Base-by-base conservation (phyloP, 768 basidiomycete species). In the Lentinus brumalis region DNA sequence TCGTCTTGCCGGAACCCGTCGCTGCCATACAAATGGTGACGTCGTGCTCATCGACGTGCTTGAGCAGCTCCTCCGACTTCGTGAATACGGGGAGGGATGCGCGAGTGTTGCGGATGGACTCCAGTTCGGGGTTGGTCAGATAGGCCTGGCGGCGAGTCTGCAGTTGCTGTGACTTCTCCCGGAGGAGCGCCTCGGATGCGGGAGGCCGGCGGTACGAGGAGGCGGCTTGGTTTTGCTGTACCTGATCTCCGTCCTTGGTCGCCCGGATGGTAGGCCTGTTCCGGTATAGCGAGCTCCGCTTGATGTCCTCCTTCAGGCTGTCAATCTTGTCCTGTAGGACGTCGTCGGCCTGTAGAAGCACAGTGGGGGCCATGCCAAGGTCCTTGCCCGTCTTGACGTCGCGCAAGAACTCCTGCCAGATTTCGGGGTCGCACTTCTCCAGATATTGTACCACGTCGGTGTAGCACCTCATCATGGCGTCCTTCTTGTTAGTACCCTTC, bases 1-100 rank as follows among this genome's bases (percentile, higher is more conserved):
- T 97, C 7, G 94, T 96, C 77, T 97, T 97, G 1, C 95, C 94
- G 1, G 92, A 94, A 39, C 94, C 93, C 2, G 94, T 94, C 7
- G 90, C 85, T 50, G 93, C 93, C 88, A 94, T 90, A 66, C 89
- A 86, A 66, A 96, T 86, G 0, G 91, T 91, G 59, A 97, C 93
- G 14, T 94, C 91, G 73, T 96, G 86, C 32, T 83, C 75, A 18
- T 78, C 75, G 65, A 98, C 86, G 61, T 89, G 87, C 2, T 80
- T 70, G 53, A 96, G 70, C 44, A 97, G 80, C 10, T 89, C 82
- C 5, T 80, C 77, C 2, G 88, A 81, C 62, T 86, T 83, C 16
- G 86, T 80, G 63, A 84, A 86, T 11, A 98, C 88, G 12, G 96
- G 96, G 1, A 98, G 81, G 7, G 84, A 69, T 39, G 79, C 77